Percentiles rank a stretch among this genome's conserved stretches.
Evolutionary conservation across 352 stramenopile genomes (phyloP).

Genomic region (Albugo candida): DNA sequence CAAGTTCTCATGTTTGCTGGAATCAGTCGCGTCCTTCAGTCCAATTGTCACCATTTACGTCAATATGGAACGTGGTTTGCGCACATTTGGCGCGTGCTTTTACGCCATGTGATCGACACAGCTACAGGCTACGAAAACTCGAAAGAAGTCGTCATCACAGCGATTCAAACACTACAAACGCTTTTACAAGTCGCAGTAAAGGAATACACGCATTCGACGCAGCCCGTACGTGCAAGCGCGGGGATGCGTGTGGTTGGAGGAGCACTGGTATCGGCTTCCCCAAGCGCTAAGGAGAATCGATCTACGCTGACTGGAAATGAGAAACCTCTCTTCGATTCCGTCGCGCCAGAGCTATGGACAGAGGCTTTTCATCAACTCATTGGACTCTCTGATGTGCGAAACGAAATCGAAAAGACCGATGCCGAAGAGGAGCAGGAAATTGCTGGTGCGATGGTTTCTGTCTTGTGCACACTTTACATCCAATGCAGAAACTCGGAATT

Average conservation of each 20-base stretch:
- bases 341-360: conserved; percentile 28
- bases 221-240: conserved; percentile 58
- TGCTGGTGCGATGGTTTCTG: conserved; percentile 45
- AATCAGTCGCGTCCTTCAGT: conserved; percentile 85
- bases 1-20: conserved; percentile 88
- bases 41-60: conserved; percentile 49
- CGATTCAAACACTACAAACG: conserved; percentile 57
- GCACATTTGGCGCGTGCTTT: conserved; percentile 34
- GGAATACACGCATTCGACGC: conserved; percentile 30
- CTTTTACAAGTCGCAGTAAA: conserved; percentile 70
- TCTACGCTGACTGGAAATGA: not conserved
- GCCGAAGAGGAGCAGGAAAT: conserved; percentile 72
- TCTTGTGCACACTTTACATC: conserved; percentile 54
- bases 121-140: conserved; percentile 18
- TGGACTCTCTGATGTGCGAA: conserved; percentile 26
- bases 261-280: conserved; percentile 28
- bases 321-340: conserved; percentile 11
- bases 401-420: conserved; percentile 15
- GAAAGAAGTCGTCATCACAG: conserved; percentile 60
- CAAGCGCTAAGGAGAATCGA: not conserved
- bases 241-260: conserved; percentile 83
- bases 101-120: conserved; percentile 37
- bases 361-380: conserved; percentile 43
- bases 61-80: conserved; percentile 38
- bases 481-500: conserved; percentile 63